Evolutionary conservation across 73 alveolate species (phyloP).

Genomic region (Uronychia binucleata): DNA sequence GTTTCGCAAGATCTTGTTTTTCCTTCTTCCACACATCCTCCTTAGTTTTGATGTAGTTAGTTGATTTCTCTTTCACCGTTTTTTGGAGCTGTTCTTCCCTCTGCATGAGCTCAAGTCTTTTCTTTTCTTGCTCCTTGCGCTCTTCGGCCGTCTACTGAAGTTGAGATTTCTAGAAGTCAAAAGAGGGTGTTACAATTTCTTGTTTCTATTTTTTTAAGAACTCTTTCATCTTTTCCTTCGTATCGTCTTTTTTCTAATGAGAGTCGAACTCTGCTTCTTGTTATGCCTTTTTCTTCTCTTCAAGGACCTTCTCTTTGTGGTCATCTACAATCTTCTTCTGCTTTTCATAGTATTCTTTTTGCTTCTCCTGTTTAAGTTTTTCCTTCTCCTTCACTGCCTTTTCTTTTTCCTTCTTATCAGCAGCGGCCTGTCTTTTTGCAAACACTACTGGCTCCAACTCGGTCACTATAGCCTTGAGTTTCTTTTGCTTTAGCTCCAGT

Average conservation of each 20-base stretch:
- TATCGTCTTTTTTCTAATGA: not conserved
- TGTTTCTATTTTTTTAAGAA: not conserved
- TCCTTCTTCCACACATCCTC: too few relatives aligned
- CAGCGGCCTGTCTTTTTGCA: not conserved
- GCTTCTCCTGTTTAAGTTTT: not conserved
- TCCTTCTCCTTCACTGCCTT: not conserved
- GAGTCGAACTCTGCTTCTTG: not conserved
- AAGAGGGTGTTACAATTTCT: not conserved
- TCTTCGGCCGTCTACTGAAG: not conserved
- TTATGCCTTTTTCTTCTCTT: not conserved
- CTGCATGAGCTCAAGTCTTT: too few relatives aligned
- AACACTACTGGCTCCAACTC: constrained; percentile 9
- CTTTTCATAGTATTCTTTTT: not conserved
- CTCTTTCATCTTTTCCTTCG: not conserved
- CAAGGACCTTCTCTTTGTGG: not conserved
- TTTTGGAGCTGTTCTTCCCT: too few relatives aligned
- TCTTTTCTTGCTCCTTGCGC: too few relatives aligned
- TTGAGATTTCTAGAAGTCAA: not conserved
- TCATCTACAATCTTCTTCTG: not conserved
- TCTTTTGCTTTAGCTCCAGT: not conserved
- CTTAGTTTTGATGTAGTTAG: too few relatives aligned
- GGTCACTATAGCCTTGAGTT: not conserved
- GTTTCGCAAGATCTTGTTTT: too few relatives aligned
- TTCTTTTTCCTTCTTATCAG: not conserved
- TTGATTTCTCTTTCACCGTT: too few relatives aligned